Evolutionary conservation across 176 grass and related monocot species (phyloP).

Genomic region (Aechmea fasciata): DNA sequence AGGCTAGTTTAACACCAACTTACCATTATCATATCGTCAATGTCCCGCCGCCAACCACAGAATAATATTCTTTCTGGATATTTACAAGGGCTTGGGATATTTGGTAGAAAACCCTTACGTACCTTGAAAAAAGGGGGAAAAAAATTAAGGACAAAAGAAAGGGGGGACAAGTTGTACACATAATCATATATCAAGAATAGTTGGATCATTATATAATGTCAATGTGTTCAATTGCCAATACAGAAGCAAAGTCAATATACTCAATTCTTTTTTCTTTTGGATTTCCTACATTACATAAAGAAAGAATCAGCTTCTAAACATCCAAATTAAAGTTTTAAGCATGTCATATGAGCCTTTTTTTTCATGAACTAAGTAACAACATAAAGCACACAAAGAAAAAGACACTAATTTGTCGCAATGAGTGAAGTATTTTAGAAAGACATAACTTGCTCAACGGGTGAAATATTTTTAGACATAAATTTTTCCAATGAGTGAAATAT

Average conservation of each 20-base stretch:
- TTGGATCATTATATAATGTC: neutral
- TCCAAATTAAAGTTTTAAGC: neutral
- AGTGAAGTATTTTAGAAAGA: neutral
- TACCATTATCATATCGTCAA: slow-evolving; percentile 99
- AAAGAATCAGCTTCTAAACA: neutral
- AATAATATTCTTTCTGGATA: slow-evolving; percentile 97
- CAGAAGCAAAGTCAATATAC: neutral
- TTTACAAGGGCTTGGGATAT: slow-evolving; percentile 62
- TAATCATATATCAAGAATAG: neutral
- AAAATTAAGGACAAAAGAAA: slow-evolving; percentile 9
- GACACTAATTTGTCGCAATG: neutral
- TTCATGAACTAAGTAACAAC: neutral
- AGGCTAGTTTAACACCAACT: slow-evolving; percentile 5
- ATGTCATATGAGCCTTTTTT: neutral
- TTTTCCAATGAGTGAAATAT: no score
- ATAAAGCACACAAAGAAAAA: neutral
- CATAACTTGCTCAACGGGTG: neutral
- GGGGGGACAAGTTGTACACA: neutral
- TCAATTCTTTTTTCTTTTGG: neutral
- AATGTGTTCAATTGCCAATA: neutral
- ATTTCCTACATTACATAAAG: neutral
- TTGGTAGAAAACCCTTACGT: slow-evolving; percentile 61
- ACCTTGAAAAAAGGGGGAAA: slow-evolving; percentile 35
- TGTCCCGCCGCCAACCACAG: slow-evolving; percentile 97
- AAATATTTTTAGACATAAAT: neutral